Evolutionary conservation across 75 land plant species (phyloP).

Genomic region (Ceratopteris richardii): DNA sequence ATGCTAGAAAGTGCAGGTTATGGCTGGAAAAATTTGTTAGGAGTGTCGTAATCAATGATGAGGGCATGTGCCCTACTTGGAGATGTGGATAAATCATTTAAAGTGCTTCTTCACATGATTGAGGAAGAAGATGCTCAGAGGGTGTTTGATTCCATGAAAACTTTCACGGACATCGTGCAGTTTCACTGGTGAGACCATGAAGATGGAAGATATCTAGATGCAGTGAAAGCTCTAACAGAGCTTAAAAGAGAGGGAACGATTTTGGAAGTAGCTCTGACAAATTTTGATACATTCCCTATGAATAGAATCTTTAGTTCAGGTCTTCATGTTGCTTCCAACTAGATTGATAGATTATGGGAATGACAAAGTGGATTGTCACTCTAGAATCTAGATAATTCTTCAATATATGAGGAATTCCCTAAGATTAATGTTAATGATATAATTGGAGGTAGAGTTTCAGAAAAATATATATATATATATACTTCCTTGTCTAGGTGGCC

Average conservation of each 20-base stretch:
- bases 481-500: slow-evolving; percentile 68
- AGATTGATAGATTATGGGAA: slow-evolving; percentile 49
- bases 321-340: slow-evolving; percentile 18
- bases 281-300: slow-evolving; percentile 27
- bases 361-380: slow-evolving; percentile 33
- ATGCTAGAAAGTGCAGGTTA: no score
- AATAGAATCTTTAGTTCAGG: slow-evolving; percentile 17
- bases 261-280: slow-evolving; percentile 20
- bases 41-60: no score
- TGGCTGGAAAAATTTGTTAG: no score
- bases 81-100: no score
- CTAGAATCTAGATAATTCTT: slow-evolving; percentile 3
- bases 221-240: slow-evolving; percentile 16
- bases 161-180: slow-evolving; percentile 30
- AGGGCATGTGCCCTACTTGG: no score
- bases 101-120: no score
- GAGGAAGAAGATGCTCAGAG: no score
- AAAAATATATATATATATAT: no score
- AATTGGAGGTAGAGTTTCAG: slow-evolving; percentile 61
- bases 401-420: slow-evolving; percentile 8
- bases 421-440: slow-evolving; percentile 49
- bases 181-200: slow-evolving; percentile 32
- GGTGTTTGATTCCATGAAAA: no score
- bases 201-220: slow-evolving; percentile 20
- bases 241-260: slow-evolving; percentile 22